Evolutionary conservation across 345 rosid species (phyloP), one percentile per base, ranked within the genome.

Genomic region (Draba incana): DNA sequence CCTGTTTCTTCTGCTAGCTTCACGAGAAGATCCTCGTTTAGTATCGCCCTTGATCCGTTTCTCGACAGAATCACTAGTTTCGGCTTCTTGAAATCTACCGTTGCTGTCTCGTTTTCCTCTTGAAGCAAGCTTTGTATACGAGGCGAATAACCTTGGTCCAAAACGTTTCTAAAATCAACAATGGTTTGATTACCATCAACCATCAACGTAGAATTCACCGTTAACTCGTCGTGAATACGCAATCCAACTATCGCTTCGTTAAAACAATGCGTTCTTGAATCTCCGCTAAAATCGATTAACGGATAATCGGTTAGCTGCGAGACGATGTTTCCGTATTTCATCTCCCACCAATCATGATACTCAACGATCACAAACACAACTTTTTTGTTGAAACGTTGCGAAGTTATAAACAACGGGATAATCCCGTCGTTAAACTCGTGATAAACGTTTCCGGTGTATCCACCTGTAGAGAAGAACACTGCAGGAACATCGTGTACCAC

Each of bases 401-500:
- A 88, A 14, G 97, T 91, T 14, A 91, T 83, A 63, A 78, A 91
- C 74, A 91, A 66, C 23, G 97, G 97, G 64, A 91, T 65, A 31
- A 91, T 78, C 66, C 96, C 93, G 38, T 91, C 96, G 74, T 91
- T 88, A 50, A 91, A 88, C 76, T 91, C 97, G 62, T 91, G 97
- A 20, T 86, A 91, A 3, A 86, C 78, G 57, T 91, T 91, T 28
- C 97, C 97, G 0, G 97, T 91, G 52, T 86, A 91, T 15, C 97
- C 97, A 4, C 93, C 89, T 0, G 97, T 88, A 1, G 93, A 91
- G 81, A 88, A 91, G 80, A 91, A 78, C 77, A 88, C 89, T 0
- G 93, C 92, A 0, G 96, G 90, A 4, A 84, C 96, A 44, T 83
- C 77, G 33, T 91, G 88, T 20, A 45, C 20, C 24, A 88, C 85